These are phyloP conservation scores for Blastobotrys apis DNA, from an alignment of 1,139 yeast genomes.

Conservation along the genomic window DNA sequence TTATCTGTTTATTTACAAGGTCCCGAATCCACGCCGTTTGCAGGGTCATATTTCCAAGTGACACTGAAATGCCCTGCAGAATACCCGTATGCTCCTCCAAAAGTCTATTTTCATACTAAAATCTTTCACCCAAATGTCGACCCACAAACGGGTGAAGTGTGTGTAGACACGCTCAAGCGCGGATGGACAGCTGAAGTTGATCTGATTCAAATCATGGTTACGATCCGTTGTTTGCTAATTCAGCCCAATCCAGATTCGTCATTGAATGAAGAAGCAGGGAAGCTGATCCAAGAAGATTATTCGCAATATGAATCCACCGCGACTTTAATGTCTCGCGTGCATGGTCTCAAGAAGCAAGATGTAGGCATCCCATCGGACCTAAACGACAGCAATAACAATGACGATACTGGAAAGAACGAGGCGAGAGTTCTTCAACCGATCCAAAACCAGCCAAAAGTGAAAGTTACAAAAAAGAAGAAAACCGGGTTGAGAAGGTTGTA, in stretches of 20 bases:
- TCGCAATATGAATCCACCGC: conserved; percentile 31
- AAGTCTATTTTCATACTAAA: conserved; percentile 46
- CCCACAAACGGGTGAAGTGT: conserved; percentile 66
- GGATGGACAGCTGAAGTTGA: conserved; percentile 59
- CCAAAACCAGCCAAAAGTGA: conserved; percentile 2
- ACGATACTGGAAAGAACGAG: background rate
- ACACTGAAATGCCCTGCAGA: conserved; percentile 44
- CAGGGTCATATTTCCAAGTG: conserved; percentile 53
- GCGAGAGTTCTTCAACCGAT: conserved; percentile 10
- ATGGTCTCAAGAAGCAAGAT: conserved; percentile 23
- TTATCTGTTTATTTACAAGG: conserved; percentile 35
- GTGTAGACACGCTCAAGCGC: conserved; percentile 66
- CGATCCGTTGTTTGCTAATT: conserved; percentile 33
- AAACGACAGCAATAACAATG: background rate
- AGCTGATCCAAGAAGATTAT: conserved; percentile 32
- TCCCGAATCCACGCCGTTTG: conserved; percentile 51
- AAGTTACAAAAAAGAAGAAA: conserved; percentile 11
- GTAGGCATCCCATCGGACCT: conserved; percentile 8
- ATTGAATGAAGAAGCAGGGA: conserved; percentile 36
- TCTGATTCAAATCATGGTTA: conserved; percentile 29
- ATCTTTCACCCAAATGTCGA: conserved; percentile 75
- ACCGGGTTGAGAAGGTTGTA: conserved; percentile 17
- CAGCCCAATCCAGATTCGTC: conserved; percentile 38
- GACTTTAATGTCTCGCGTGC: conserved; percentile 32
- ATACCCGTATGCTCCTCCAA: conserved; percentile 67